A percentile compares a stretch with the other conserved stretches of the same genome.
Conservation (phyloP, 805 yeast genomes). For the Ogataea zsoltii region DNA sequence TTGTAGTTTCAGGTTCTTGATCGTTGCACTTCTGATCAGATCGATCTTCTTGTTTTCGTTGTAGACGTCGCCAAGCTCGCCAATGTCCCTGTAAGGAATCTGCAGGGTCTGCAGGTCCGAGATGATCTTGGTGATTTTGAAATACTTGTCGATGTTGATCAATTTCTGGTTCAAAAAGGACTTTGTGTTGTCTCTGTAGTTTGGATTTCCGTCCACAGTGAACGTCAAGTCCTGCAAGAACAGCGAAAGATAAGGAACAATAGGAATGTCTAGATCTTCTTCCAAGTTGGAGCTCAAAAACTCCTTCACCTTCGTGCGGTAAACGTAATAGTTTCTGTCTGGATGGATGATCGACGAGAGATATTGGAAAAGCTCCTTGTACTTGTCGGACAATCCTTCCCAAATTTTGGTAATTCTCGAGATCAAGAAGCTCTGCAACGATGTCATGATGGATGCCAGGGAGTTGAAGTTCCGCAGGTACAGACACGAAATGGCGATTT, state of each 20-base stretch:
- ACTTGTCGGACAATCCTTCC: conserved; percentile 58
- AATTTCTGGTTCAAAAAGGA: conserved; percentile 55
- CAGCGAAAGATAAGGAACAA: conserved; percentile 74
- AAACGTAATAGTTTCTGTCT: conserved; percentile 67
- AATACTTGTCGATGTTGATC: conserved; percentile 73
- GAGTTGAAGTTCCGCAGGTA: conserved; percentile 78
- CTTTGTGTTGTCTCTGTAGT: conserved; percentile 55
- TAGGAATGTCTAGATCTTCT: conserved; percentile 50
- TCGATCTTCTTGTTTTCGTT: conserved; percentile 27
- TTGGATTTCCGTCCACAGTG: conserved; percentile 79
- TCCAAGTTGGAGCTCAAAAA: conserved; percentile 49
- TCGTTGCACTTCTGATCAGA: conserved; percentile 31
- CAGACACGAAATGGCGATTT: conserved; percentile 69
- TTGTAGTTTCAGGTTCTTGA: conserved; percentile 26
- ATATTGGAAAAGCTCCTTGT: conserved; percentile 60
- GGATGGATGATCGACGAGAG: conserved; percentile 72
- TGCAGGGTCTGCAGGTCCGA: conserved; percentile 70
- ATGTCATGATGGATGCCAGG: conserved; percentile 74
- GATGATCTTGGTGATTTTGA: conserved; percentile 63
- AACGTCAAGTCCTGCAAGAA: conserved; percentile 79
- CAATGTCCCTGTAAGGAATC: conserved; percentile 49
- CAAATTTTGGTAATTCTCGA: conserved; percentile 64
- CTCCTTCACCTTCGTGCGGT: conserved; percentile 61
- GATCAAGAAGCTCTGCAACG: conserved; percentile 70
- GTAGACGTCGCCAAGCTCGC: conserved; percentile 31